Base-by-base conservation (phyloP, 1,284 basidiomycete species). In the Anthracocystis walkeri region DNA sequence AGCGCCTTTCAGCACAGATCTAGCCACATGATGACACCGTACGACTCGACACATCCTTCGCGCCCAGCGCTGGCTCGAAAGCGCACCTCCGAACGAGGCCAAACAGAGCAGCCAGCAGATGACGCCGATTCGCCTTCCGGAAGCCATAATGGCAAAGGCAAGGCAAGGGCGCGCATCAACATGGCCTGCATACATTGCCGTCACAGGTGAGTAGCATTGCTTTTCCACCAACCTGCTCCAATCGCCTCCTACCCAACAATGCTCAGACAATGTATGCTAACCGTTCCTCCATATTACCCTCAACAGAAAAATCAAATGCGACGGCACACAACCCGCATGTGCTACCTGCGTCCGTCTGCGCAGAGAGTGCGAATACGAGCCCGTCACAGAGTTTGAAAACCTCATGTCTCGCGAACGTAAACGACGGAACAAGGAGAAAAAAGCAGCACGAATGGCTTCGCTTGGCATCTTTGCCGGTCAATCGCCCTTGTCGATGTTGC, bases 101-200 rank as follows among this genome's bases (percentile, higher is more conserved):
- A 50, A 18, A 21, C 61, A 31, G 54, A 55, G 18, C 52, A 62
- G 16, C 21, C 23, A 7, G 14, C 38, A 1, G 23, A 27, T 0
- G 58, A 69, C 20, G 44, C 65, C n/a, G 62, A 38, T 4, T 74
- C 71, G 35, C 65, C 71, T 6, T 55, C 58, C 40, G 71, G 56
- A 52, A 74, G 65, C 58, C 65, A 50, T 41, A 65, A 73, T 55
- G 71, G 55, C 59, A 75, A 75, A 38, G 42, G 27, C 48, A 72
- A 69, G 53, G 53, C 69, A 35, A 55, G 74, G 46, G 74, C 65
- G 14, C 69, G 74, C 56, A 77, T 73, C 65, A 73, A 66, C 52
- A 80, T 82, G 80, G 80, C 80, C 14, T 82, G 80, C 63, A 71
- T 79, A 11, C 80, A 82, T 59, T 82, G 80, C 33, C 78, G 80